Evolutionary conservation across 306 rosid genomes (phyloP), one percentile per base, ranked within the genome.

Genomic region (Quercus alba): DNA sequence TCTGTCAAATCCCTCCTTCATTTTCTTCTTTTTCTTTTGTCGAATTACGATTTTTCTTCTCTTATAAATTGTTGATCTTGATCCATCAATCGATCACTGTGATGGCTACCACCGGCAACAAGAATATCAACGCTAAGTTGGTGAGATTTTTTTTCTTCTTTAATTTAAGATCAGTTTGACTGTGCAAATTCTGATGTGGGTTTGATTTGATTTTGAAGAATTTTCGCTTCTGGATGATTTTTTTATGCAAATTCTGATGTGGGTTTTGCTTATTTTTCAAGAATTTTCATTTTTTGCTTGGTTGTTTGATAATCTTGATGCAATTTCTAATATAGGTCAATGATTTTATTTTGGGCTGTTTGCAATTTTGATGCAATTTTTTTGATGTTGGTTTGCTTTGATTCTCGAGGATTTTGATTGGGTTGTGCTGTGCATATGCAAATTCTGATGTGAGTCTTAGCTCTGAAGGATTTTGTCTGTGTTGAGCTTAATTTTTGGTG

Each of bases 81-180:
- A 20, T 67, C 75, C 20, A 35, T 70, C 52, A 20, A 67, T 75
- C 79, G 26, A 23, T 72, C 66, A 38, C 80, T 2, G 54, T 54
- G 82, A 88, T 88, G 92, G 92, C 90, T 75, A 88, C 90, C 83
- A 86, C 82, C 49, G 92, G 92, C 78, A 88, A 82, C 87, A 88
- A 81, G 88, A 88, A 82, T 82, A 84, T 86, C 63, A 88, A 88
- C 77, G 89, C 92, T 73, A 88, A 88, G 86, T 84, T 88, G 87
- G 92, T 88, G 33, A 51, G 89, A 2, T 1, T 74, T 74, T 77
- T 41, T 67, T 78, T 57, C 14, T 66, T 25, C 9, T 62, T 28
- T 23, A 56, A 75, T 5, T 56, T 49, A 13, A 30, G 63, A 14
- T 63, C 41, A 20, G 71, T 66, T 70, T 72, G 33, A 20, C 55